A percentile compares a stretch with the other conserved stretches of the same genome.
Evolutionary conservation across 345 rosid genomes (phyloP).

Genomic region (Hibiscus tridactylites): DNA sequence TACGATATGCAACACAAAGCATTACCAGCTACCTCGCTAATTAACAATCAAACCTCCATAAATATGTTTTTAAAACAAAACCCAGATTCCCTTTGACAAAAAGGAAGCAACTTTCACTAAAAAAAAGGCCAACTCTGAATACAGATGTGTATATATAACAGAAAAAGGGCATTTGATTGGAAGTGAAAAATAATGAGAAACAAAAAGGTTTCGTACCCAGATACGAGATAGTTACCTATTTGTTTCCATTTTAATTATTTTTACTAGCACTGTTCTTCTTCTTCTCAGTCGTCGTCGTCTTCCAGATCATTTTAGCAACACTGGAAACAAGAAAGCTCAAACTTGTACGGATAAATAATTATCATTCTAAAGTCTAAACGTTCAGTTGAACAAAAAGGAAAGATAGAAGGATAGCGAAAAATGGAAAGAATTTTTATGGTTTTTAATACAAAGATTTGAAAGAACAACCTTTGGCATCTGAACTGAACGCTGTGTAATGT

Average conservation of each 20-base stretch:
- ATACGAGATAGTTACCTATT: background rate
- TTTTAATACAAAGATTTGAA: background rate
- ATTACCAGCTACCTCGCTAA: constrained; percentile 17
- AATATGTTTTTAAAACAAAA: too few species aligned
- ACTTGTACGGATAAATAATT: background rate
- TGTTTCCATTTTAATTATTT: background rate
- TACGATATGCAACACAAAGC: background rate
- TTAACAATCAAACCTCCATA: too few species aligned
- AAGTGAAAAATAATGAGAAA: background rate
- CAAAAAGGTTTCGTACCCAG: background rate
- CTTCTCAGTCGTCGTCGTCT: background rate
- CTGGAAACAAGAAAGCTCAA: constrained; percentile 4
- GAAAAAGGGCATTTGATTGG: background rate
- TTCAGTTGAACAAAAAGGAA: too few species aligned
- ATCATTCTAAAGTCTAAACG: background rate
- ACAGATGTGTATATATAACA: too few species aligned
- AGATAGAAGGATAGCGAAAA: too few species aligned
- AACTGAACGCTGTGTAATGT: background rate
- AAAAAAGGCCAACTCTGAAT: too few species aligned
- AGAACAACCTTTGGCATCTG: background rate
- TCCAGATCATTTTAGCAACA: background rate
- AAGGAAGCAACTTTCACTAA: too few species aligned
- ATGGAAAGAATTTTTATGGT: too few species aligned
- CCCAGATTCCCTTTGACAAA: too few species aligned
- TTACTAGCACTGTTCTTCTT: background rate